These are phyloP conservation scores for Thelonectria blattea DNA, from an alignment of 2,329 filamentous ascomycete genomes.

Conservation along the genomic window DNA sequence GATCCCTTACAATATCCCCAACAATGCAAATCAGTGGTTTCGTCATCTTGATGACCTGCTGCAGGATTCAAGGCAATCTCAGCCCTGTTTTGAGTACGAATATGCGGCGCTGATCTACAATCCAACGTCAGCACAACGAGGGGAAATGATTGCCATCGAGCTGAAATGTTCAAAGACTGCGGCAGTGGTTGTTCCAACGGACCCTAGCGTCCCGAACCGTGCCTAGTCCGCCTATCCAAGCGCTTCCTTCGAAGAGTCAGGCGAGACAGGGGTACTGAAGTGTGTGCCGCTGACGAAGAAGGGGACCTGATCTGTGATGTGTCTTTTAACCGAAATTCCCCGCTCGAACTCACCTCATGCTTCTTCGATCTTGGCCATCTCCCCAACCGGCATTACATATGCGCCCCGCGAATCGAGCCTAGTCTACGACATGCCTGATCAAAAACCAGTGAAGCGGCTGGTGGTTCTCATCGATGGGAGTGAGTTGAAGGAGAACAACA, in stretches of 20 bases:
- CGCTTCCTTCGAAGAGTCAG: too few species aligned
- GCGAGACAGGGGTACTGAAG: too few species aligned
- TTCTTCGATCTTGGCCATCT: background rate
- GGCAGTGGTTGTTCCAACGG: background rate
- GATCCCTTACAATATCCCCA: too few species aligned
- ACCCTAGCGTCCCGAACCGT: background rate
- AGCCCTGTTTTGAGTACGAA: too few species aligned
- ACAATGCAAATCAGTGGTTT: too few species aligned
- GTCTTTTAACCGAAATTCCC: background rate
- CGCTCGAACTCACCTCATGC: background rate
- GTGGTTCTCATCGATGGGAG: constrained; percentile 32
- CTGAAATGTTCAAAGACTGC: background rate
- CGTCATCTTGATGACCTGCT: too few species aligned
- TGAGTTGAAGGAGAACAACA: constrained; percentile 23
- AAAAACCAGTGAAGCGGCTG: constrained; percentile 24
- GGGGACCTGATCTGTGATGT: background rate
- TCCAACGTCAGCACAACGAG: background rate
- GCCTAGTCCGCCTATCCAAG: background rate
- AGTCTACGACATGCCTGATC: constrained; percentile 25
- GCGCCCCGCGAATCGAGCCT: too few species aligned
- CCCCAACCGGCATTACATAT: background rate
- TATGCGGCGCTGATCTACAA: background rate
- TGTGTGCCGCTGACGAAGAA: background rate
- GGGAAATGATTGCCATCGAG: background rate
- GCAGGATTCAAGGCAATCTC: too few species aligned